phyloP scores from a whole-genome alignment of 208 protist species.

The Naegleria fowleri region DNA sequence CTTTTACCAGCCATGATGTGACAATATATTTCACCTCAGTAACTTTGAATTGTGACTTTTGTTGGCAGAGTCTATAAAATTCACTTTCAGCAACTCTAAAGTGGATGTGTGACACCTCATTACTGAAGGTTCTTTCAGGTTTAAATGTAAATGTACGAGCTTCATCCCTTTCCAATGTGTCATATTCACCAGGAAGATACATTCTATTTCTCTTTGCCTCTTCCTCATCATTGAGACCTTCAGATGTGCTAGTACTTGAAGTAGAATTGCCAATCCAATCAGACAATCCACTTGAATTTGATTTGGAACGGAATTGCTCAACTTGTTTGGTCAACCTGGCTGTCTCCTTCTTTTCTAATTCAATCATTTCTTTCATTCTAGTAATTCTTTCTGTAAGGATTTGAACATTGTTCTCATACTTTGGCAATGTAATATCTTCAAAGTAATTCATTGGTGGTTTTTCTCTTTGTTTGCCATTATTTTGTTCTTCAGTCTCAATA shows the following conservation, averaged over 20 bases:
- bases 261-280: background rate
- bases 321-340: background rate
- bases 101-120: constrained; percentile 19
- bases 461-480: background rate
- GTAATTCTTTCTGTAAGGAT: background rate
- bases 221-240: background rate
- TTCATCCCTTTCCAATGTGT: constrained; percentile 8
- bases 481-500: background rate
- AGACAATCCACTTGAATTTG: background rate
- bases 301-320: background rate
- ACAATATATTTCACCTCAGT: background rate
- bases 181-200: constrained; percentile 2
- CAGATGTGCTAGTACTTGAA: background rate
- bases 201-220: background rate
- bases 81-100: constrained; percentile 15
- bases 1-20: background rate
- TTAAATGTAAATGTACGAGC: background rate
- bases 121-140: constrained; percentile 16
- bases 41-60: background rate
- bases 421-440: background rate
- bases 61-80: background rate
- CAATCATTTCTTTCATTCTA: background rate
- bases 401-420: background rate
- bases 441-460: background rate
- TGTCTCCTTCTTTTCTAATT: background rate